Evolutionary conservation across 164 flowering plant species (phyloP).

Genomic region (Vitis amurensis): DNA sequence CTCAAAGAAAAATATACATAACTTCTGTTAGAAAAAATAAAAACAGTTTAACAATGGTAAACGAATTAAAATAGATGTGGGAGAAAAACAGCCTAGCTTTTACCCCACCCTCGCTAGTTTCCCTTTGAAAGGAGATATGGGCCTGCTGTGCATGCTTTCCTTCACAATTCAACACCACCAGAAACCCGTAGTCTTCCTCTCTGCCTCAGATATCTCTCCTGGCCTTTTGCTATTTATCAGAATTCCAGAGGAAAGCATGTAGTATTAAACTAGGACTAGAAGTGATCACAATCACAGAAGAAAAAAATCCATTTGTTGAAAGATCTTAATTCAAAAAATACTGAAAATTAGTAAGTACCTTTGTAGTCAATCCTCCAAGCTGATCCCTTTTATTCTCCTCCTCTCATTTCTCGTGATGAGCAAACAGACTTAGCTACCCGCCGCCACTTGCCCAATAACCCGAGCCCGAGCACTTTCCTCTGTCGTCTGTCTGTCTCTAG

Average conservation of each 20-base stretch:
- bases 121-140: slow-evolving; percentile 67
- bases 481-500: slow-evolving; percentile 94
- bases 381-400: slow-evolving; percentile 62
- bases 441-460: slow-evolving; percentile 56
- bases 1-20: no score
- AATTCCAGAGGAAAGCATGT: not conserved
- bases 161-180: slow-evolving; percentile 31
- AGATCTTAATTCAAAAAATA: not conserved
- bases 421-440: slow-evolving; percentile 72
- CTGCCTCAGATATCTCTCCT: slow-evolving; percentile 77
- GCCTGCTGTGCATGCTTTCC: slow-evolving; percentile 63
- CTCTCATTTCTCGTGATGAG: slow-evolving; percentile 81
- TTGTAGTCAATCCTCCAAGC: slow-evolving; percentile 78
- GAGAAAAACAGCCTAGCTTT: not conserved
- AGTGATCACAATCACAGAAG: not conserved
- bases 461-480: slow-evolving; percentile 78
- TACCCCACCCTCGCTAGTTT: slow-evolving; percentile 93
- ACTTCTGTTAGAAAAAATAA: no score
- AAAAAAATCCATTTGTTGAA: not conserved
- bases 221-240: slow-evolving; percentile 57
- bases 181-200: slow-evolving; percentile 48
- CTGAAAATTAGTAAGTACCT: slow-evolving; percentile 44
- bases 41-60: no score
- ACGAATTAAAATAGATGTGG: not conserved
- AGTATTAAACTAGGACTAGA: not conserved